A percentile compares a stretch with the other conserved stretches of the same genome.
These are phyloP conservation scores for Lachancea waltii DNA, from an alignment of 805 yeast genomes.

Conservation along the genomic window DNA sequence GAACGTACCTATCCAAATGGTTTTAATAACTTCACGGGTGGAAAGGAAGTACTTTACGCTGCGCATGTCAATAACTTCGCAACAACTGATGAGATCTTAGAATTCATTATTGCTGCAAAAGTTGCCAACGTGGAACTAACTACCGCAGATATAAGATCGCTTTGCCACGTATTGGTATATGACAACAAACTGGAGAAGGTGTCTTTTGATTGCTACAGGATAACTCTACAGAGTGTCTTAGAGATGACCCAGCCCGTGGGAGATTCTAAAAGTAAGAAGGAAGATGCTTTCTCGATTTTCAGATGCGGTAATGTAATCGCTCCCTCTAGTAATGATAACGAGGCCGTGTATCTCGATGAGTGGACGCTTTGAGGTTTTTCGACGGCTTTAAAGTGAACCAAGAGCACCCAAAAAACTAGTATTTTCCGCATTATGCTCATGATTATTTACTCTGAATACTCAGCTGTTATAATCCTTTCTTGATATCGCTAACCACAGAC, in stretches of 20 bases:
- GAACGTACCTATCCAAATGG: constrained; percentile 70
- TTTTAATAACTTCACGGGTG: constrained; percentile 35
- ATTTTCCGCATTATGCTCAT: too few relatives aligned
- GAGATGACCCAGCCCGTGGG: constrained; percentile 46
- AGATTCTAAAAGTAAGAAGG: constrained; percentile 14
- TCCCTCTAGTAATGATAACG: constrained; percentile 35
- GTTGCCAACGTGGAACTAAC: constrained; percentile 79
- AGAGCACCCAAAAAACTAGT: too few relatives aligned
- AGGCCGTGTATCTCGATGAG: constrained; percentile 43
- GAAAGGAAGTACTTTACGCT: constrained; percentile 36
- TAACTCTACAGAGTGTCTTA: constrained; percentile 76
- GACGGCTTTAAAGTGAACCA: too few relatives aligned
- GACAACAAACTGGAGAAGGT: constrained; percentile 79
- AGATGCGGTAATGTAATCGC: constrained; percentile 38
- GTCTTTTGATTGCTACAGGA: constrained; percentile 58
- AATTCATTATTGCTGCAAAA: constrained; percentile 63
- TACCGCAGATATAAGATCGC: constrained; percentile 62
- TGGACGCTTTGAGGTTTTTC: constrained; percentile 34
- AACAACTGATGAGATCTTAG: constrained; percentile 63
- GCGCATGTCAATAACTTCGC: constrained; percentile 60
- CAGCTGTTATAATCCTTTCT: too few relatives aligned
- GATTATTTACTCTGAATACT: too few relatives aligned
- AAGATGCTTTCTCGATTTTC: constrained; percentile 36
- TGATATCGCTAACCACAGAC: neutral
- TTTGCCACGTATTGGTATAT: constrained; percentile 81